Evolutionary conservation across 140 eudicot species (phyloP).

Genomic region (Ambrosia hybrid): DNA sequence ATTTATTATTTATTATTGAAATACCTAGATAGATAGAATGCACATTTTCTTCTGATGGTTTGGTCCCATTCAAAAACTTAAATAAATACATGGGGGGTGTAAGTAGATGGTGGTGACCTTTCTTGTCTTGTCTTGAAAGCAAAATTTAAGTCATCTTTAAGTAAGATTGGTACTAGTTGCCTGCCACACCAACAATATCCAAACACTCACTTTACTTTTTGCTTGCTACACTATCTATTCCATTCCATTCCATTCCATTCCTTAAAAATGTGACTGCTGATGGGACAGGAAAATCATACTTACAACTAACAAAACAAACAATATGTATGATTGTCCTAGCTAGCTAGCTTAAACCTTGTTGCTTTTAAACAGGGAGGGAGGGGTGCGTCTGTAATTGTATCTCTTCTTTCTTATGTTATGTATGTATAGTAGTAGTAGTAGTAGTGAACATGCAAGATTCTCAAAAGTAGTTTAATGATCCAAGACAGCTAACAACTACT

Average conservation of each 20-base stretch:
- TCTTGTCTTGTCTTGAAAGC: constrained; percentile 73
- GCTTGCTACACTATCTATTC: constrained; percentile 11
- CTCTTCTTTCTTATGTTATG: constrained; percentile 32
- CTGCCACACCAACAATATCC: constrained; percentile 16
- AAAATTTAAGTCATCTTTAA: constrained; percentile 48
- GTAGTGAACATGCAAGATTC: constrained; percentile 49
- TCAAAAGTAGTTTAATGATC: constrained; percentile 27
- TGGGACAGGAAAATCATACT: constrained; percentile 4
- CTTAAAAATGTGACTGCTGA: background rate
- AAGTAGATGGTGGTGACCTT: constrained; percentile 33
- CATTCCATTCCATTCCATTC: background rate
- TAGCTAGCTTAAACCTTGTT: background rate
- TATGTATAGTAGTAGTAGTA: constrained; percentile 20
- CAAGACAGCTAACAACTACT: constrained; percentile 45
- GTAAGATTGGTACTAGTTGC: constrained; percentile 19
- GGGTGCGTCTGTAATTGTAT: background rate
- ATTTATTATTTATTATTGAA: background rate
- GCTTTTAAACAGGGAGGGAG: background rate
- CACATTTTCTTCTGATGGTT: background rate
- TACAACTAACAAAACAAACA: background rate
- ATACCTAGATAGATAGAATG: background rate
- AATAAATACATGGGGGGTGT: constrained; percentile 36
- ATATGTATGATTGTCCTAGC: background rate
- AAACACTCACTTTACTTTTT: constrained; percentile 20
- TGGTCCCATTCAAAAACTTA: constrained; percentile 42